These are phyloP conservation scores for Lactifluus hygrophoroides DNA, from an alignment of 768 basidiomycete species.

Conservation along the genomic window DNA sequence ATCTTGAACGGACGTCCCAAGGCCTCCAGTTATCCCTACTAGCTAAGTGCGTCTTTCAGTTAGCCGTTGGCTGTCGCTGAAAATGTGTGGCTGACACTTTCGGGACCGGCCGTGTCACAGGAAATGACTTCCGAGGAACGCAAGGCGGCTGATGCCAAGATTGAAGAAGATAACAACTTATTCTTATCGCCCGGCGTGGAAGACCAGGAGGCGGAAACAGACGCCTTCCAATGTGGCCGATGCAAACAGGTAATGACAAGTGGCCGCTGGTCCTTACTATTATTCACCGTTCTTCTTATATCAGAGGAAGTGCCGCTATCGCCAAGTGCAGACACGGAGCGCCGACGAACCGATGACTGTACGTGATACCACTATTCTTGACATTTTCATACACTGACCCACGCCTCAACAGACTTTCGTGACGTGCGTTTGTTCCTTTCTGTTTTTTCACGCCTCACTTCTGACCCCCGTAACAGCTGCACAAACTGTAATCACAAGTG, in stretches of 20 bases:
- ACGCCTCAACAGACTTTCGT: slow-evolving; percentile 64
- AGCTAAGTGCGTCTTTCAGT: too few species aligned
- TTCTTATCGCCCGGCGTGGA: slow-evolving; percentile 87
- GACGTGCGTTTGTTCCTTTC: slow-evolving; percentile 43
- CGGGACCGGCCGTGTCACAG: too few species aligned
- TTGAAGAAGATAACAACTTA: slow-evolving; percentile 79
- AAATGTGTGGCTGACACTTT: too few species aligned
- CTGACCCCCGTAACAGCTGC: slow-evolving; percentile 35
- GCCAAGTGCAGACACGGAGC: slow-evolving; percentile 93
- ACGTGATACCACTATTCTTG: slow-evolving; percentile 25
- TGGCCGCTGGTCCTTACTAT: not conserved
- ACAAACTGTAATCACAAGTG: slow-evolving; percentile 60
- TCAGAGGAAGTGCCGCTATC: slow-evolving; percentile 80
- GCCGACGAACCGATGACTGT: slow-evolving; percentile 99
- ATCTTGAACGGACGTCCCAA: too few species aligned
- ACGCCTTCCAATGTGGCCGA: slow-evolving; percentile 92
- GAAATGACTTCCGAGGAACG: slow-evolving; percentile 96
- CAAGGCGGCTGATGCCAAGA: slow-evolving; percentile 72
- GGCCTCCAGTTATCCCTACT: too few species aligned
- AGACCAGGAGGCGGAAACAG: slow-evolving; percentile 89
- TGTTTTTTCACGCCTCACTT: slow-evolving; percentile 2
- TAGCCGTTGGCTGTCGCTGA: too few species aligned
- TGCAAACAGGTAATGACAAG: slow-evolving; percentile 72
- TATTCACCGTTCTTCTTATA: slow-evolving; percentile 1
- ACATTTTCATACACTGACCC: slow-evolving; percentile 13